phyloP scores from a whole-genome alignment of 805 yeast genomes.

The Candida ficus region DNA sequence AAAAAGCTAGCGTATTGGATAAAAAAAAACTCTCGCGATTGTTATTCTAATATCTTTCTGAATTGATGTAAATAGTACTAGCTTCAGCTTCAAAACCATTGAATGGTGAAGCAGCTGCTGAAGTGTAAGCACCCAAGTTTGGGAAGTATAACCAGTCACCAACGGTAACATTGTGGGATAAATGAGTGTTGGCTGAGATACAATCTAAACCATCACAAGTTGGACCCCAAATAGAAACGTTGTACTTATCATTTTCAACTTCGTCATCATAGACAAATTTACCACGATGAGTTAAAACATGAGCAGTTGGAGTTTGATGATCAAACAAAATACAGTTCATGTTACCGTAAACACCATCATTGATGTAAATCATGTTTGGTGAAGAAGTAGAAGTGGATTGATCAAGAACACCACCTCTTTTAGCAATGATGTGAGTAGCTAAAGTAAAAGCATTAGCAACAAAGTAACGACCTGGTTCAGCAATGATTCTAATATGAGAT shows the following conservation, averaged over 20 bases:
- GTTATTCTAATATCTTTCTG: slow-evolving; percentile 15
- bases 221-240: slow-evolving; percentile 92
- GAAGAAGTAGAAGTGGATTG: slow-evolving; percentile 19
- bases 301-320: slow-evolving; percentile 76
- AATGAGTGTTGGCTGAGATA: slow-evolving; percentile 45
- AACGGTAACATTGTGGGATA: slow-evolving; percentile 58
- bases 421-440: slow-evolving; percentile 82
- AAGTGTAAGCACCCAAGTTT: slow-evolving; percentile 85
- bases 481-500: slow-evolving; percentile 50
- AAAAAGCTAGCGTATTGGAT: too few relatives aligned
- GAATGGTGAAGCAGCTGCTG: slow-evolving; percentile 87
- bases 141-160: slow-evolving; percentile 94
- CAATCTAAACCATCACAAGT: slow-evolving; percentile 97
- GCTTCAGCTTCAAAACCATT: slow-evolving; percentile 75
- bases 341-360: slow-evolving; percentile 95
- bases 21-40: slow-evolving; percentile 1
- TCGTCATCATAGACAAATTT: slow-evolving; percentile 36
- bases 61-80: slow-evolving; percentile 59
- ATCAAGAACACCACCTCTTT: slow-evolving; percentile 43
- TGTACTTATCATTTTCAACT: slow-evolving; percentile 20
- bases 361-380: slow-evolving; percentile 73
- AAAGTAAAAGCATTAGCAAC: slow-evolving; percentile 82
- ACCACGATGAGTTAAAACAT: slow-evolving; percentile 53
- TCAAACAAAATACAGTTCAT: slow-evolving; percentile 91
- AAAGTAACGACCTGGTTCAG: slow-evolving; percentile 93